Base-by-base conservation (phyloP, 78 protist species). In the Speleostelium caveatum region DNA sequence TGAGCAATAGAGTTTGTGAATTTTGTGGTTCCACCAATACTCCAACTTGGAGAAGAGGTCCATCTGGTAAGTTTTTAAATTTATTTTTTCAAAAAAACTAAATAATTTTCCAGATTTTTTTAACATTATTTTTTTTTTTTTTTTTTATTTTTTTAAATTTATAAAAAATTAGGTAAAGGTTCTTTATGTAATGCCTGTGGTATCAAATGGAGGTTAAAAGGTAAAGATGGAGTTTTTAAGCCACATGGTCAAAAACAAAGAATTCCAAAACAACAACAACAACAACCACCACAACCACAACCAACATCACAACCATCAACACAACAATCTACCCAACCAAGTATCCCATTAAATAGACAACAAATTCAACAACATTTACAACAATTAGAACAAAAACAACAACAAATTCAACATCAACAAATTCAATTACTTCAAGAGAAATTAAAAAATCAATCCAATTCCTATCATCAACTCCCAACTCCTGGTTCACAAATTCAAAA, bases 41-140 rank as follows among this genome's bases (percentile, higher is more conserved):
- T 8, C 94, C 94, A 71, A 79, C 87, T 56, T 90, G 94, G 94
- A 77, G 94, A 78, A 41, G 94, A 45, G 94, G 94, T 69, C 94
- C 94, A 69, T 90, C 94, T 7, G 94, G 94, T 3, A 45, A 14
- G 53, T 45, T 14, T 14, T 33, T 62, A 36, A 38, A 6, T 12
- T 12, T n/a, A n/a, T n/a, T n/a, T n/a, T n/a, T n/a, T n/a, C n/a
- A n/a, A n/a, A n/a, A n/a, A n/a, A n/a, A n/a, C n/a, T n/a, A n/a
- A n/a, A n/a, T n/a, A n/a, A n/a, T n/a, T n/a, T n/a, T n/a, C n/a
- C 68, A 33, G 10, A 12, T 62, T 38, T 62, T 12, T 12, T 45
- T 45, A 45, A 45, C 6, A 14, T 45, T 45, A 45, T 45, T 45
- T 45, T 14, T 14, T 45, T 45, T 45, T 14, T 45, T 45, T 45